These are phyloP conservation scores for Geotrichum ghanense DNA, from an alignment of 805 yeast genomes.

Conservation along the genomic window DNA sequence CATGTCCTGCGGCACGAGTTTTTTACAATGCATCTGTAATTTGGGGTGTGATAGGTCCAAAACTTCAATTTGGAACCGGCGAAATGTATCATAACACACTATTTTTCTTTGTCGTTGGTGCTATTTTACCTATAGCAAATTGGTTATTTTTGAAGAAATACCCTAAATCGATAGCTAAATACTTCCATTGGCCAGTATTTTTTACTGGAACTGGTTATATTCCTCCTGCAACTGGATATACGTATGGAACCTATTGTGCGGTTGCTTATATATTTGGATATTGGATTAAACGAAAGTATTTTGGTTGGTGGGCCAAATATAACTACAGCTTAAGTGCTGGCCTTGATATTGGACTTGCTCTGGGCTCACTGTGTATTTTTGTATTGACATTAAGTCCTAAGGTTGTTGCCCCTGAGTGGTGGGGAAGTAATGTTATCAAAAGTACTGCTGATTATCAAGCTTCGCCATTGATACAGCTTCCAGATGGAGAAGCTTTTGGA, in stretches of 20 bases:
- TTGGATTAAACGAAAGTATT: conserved; percentile 41
- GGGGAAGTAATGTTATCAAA: conserved; percentile 47
- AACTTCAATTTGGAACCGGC: conserved; percentile 38
- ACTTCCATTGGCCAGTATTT: conserved; percentile 58
- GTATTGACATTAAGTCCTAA: conserved; percentile 36
- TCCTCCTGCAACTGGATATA: conserved; percentile 69
- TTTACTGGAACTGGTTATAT: conserved; percentile 48
- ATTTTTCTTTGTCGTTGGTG: conserved; percentile 53
- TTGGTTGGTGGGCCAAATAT: conserved; percentile 69
- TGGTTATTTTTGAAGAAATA: conserved; percentile 28
- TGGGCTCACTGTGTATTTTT: conserved; percentile 48
- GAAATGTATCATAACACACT: conserved; percentile 42
- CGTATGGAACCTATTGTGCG: conserved; percentile 44
- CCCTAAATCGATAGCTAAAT: conserved; percentile 32
- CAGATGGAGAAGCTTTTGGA: conserved; percentile 37
- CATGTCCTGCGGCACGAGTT: conserved; percentile 35
- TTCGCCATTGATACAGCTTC: conserved; percentile 24
- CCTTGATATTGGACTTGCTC: conserved; percentile 55
- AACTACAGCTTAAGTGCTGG: conserved; percentile 58
- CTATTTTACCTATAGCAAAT: conserved; percentile 31
- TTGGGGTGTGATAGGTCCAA: conserved; percentile 61
- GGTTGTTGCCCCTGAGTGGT: conserved; percentile 39
- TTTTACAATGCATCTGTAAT: conserved; percentile 46
- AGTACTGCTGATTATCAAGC: conserved; percentile 27
- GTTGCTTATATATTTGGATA: conserved; percentile 49